Conservation (phyloP, 2,329 filamentous ascomycete genomes). For the Beauveria varroae region DNA sequence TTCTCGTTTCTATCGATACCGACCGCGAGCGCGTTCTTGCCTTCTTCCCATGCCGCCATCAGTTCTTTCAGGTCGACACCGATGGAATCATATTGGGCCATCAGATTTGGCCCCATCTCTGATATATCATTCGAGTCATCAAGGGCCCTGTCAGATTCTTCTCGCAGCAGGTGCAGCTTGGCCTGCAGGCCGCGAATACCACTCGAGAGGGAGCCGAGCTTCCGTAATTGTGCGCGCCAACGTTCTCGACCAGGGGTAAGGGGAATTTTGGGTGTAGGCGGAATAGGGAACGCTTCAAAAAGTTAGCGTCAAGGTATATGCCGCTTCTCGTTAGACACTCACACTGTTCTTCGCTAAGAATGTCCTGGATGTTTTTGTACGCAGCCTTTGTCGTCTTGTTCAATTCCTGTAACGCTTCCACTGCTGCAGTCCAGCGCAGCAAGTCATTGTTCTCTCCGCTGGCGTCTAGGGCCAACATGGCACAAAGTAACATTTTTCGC, state of each 20-base stretch:
- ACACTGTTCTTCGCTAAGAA: slow-evolving; percentile 76
- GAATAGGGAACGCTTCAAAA: slow-evolving; percentile 42
- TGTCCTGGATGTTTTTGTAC: slow-evolving; percentile 57
- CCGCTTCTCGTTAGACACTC: slow-evolving; percentile 26
- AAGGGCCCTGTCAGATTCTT: slow-evolving; percentile 75
- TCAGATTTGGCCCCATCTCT: slow-evolving; percentile 69
- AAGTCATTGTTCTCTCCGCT: slow-evolving; percentile 72
- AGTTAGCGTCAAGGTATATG: slow-evolving; percentile 8
- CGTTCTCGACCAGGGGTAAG: slow-evolving; percentile 71
- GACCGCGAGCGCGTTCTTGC: slow-evolving; percentile 71
- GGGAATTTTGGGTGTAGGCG: slow-evolving; percentile 50
- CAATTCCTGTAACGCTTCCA: slow-evolving; percentile 64
- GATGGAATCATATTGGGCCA: slow-evolving; percentile 91
- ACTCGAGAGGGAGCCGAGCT: slow-evolving; percentile 80
- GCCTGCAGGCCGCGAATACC: slow-evolving; percentile 89
- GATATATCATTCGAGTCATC: slow-evolving; percentile 66
- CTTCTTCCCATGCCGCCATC: slow-evolving; percentile 79
- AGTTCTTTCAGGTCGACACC: slow-evolving; percentile 76
- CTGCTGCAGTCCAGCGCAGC: slow-evolving; percentile 67
- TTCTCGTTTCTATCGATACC: slow-evolving; percentile 78
- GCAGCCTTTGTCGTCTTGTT: slow-evolving; percentile 54
- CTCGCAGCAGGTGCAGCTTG: slow-evolving; percentile 84
- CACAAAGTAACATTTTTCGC: slow-evolving; percentile 80
- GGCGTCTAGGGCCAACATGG: slow-evolving; percentile 79
- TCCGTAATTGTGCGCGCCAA: slow-evolving; percentile 78